These are phyloP conservation scores for Capsicum chinense DNA, from an alignment of 257 asterid species.

Conservation along the genomic window DNA sequence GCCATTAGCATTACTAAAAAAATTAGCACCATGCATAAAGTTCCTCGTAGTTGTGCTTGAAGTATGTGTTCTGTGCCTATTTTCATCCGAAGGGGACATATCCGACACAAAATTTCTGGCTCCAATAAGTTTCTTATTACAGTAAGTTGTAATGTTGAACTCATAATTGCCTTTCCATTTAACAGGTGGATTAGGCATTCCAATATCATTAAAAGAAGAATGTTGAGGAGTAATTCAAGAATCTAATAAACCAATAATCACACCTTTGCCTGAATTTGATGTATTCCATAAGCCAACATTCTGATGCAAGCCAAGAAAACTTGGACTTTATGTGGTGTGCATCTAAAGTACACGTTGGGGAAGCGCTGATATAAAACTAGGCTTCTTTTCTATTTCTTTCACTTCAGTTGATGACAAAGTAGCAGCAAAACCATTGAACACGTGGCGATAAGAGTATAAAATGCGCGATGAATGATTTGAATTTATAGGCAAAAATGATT, in stretches of 20 bases:
- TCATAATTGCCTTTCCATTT: slow-evolving; percentile 33
- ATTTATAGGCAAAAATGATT: slow-evolving; percentile 14
- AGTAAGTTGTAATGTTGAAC: background rate
- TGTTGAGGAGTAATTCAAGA: slow-evolving; percentile 12
- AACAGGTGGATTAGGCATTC: slow-evolving; percentile 30
- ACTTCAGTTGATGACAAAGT: background rate
- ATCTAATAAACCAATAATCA: slow-evolving; percentile 30
- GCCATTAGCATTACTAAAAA: slow-evolving; percentile 27
- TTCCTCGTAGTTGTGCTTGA: slow-evolving; percentile 21
- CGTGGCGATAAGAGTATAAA: background rate
- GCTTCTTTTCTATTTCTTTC: background rate
- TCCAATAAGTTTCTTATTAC: slow-evolving; percentile 31
- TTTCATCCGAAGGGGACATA: background rate
- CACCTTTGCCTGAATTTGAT: slow-evolving; percentile 26
- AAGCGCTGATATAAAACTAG: background rate
- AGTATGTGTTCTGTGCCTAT: slow-evolving; percentile 23
- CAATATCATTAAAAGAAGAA: slow-evolving; percentile 27
- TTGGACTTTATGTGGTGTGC: slow-evolving; percentile 23
- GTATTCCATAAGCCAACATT: slow-evolving; percentile 25
- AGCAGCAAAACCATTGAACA: slow-evolving; percentile 14
- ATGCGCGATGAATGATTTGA: background rate
- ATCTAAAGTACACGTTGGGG: background rate
- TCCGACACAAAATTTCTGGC: background rate
- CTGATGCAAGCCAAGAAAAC: slow-evolving; percentile 10
- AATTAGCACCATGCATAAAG: slow-evolving; percentile 14